phyloP scores from a whole-genome alignment of 2,329 filamentous ascomycete genomes.

The Phyllosticta paracitricarpa region DNA sequence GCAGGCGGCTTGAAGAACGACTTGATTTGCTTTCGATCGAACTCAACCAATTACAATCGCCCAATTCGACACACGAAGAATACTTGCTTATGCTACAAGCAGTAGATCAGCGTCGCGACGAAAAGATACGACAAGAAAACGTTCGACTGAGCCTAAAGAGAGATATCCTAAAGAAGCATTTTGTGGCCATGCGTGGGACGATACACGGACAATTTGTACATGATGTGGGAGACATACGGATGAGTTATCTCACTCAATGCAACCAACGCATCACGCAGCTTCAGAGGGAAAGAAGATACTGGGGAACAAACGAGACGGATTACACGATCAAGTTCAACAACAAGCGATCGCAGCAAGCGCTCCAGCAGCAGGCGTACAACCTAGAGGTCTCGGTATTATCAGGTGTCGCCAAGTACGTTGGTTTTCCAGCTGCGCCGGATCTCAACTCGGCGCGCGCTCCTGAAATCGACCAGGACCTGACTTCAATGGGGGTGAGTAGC shows the following conservation, averaged over 20 bases:
- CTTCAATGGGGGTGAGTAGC: constrained; percentile 72
- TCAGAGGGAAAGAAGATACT: constrained; percentile 66
- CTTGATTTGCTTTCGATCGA: constrained; percentile 68
- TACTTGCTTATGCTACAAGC: constrained; percentile 83
- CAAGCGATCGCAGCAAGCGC: constrained; percentile 64
- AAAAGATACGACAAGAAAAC: constrained; percentile 68
- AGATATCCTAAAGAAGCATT: constrained; percentile 45
- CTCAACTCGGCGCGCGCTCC: constrained; percentile 61
- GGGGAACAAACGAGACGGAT: constrained; percentile 68
- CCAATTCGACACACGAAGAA: constrained; percentile 69
- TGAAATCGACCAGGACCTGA: constrained; percentile 78
- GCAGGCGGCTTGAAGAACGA: constrained; percentile 77
- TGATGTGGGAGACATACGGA: constrained; percentile 64
- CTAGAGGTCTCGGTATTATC: constrained; percentile 86
- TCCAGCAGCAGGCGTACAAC: constrained; percentile 85
- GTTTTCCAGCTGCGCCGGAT: constrained; percentile 88
- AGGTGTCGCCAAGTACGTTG: constrained; percentile 87
- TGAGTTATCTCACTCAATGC: constrained; percentile 66
- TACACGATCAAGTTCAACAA: constrained; percentile 74
- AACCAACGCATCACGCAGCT: constrained; percentile 90
- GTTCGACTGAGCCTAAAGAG: constrained; percentile 64
- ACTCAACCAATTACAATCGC: constrained; percentile 48
- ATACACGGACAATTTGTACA: constrained; percentile 7
- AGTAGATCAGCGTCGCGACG: constrained; percentile 70
- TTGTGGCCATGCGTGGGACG: constrained; percentile 8